Evolutionary conservation across 192 early-diverging fungal genomes (phyloP).

Genomic region (Linnemannia schmuckeri): DNA sequence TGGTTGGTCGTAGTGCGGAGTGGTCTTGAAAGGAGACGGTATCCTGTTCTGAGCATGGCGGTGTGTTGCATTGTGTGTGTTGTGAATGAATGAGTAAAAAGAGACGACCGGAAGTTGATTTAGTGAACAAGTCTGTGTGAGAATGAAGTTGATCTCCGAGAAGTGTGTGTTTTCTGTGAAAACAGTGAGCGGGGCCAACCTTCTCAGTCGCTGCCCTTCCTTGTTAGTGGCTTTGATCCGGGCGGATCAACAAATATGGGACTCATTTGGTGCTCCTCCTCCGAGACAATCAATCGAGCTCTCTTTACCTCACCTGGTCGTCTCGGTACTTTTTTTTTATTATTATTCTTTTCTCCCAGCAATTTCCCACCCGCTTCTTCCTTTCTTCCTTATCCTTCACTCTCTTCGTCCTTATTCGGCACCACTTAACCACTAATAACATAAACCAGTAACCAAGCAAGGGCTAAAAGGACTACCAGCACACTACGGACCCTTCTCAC

Average conservation of each 20-base stretch:
- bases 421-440: neutral
- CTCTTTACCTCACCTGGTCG: too few relatives aligned
- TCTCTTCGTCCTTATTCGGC: neutral
- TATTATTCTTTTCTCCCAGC: neutral
- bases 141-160: slow-evolving; percentile 9
- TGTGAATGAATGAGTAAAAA: neutral
- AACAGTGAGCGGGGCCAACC: neutral
- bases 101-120: neutral
- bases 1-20: neutral
- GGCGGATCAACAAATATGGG: neutral
- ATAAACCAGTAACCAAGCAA: neutral
- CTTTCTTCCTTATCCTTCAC: slow-evolving; percentile 14
- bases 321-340: neutral
- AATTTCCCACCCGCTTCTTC: neutral
- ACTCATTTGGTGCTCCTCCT: slow-evolving; percentile 12
- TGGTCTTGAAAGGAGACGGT: neutral
- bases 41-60: slow-evolving; percentile 7
- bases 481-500: neutral
- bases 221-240: slow-evolving; percentile 15
- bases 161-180: too few relatives aligned
- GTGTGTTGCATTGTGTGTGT: neutral
- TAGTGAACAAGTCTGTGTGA: neutral
- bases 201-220: neutral
- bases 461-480: neutral
- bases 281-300: neutral